Evolutionary conservation across 108 stramenopile species (phyloP), one percentile per base, ranked within the genome.

Genomic region (Cyclotella kingstonii): DNA sequence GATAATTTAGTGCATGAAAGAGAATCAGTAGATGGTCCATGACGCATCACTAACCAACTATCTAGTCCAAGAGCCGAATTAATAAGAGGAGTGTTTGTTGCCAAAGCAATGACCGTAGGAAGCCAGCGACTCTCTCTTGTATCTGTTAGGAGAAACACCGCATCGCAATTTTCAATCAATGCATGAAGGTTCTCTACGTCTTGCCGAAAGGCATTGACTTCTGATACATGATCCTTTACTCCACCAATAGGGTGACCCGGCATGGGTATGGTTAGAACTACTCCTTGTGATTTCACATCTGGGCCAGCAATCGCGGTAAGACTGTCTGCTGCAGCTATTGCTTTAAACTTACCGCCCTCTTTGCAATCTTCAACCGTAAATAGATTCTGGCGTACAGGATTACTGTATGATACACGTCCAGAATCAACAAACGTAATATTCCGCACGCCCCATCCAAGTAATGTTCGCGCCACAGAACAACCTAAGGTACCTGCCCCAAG

Each of bases 401-500:
- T 99, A 29, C 91, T 93, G 66, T 97, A 96, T 5, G 85, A 80
- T 7, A 99, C 99, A 4, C 73, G 76, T 0, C 99, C 99, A 60
- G 85, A 89, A 79, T 99, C 99, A 4, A 98, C 85, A 66, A 99
- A 79, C 14, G 87, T 95, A 41, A 99, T 87, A 41, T 91, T 48
- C 31, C 96, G 77, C 15, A 98, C 79, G n/a, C 99, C 99, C 97
- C 98, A 99, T 12, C 94, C 98, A 26, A 98, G 52, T 49, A 99
- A 68, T 15, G 80, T 81, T 0, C 99, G 71, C 0, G 96, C 95
- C 6, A 99, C 97, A 33, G 73, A 74, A 63, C 99, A 98, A 40
- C 99, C 99, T 53, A 99, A 75, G 4, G 99, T 99, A 19, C 99
- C 99, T 1, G 97, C 95, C 5, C 99, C 99, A 19, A 99, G 43